Evolutionary conservation across 495 filamentous ascomycete genomes (phyloP).

Genomic region (Mytilinidion resinicola): DNA sequence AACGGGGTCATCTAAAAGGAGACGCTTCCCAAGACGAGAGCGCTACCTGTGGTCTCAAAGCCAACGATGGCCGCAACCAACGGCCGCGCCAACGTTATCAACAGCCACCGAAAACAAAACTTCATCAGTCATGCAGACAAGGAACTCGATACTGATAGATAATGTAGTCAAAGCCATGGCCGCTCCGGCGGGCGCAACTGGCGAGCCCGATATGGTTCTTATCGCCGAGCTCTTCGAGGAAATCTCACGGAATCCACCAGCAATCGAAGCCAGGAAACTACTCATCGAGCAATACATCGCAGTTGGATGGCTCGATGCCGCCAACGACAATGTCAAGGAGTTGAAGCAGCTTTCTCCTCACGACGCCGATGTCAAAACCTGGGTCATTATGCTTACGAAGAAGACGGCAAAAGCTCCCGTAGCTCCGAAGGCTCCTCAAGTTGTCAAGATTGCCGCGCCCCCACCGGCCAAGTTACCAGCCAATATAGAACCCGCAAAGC

Average conservation of each 20-base stretch:
- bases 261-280: slow-evolving; percentile 19
- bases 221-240: slow-evolving; percentile 24
- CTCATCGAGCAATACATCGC: slow-evolving; percentile 24
- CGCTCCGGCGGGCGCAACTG: slow-evolving; percentile 9
- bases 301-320: slow-evolving; percentile 25
- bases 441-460: not conserved
- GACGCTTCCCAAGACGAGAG: too few relatives aligned
- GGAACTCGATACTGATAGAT: too few relatives aligned
- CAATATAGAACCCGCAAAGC: slow-evolving; percentile 13
- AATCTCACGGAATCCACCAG: slow-evolving; percentile 21
- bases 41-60: too few relatives aligned
- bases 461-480: slow-evolving; percentile 11
- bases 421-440: not conserved
- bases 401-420: slow-evolving; percentile 6
- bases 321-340: slow-evolving; percentile 17
- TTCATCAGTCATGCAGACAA: too few relatives aligned
- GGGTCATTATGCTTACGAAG: slow-evolving; percentile 11
- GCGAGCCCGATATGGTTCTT: slow-evolving; percentile 25
- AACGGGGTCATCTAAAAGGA: too few relatives aligned
- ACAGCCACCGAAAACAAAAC: too few relatives aligned
- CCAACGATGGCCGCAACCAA: too few relatives aligned
- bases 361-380: slow-evolving; percentile 15
- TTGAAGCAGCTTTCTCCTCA: slow-evolving; percentile 13
- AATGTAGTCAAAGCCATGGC: too few relatives aligned
- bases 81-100: too few relatives aligned